Conservation (phyloP, 1,139 yeast species). For the Magnusiomyces starmeri region DNA sequence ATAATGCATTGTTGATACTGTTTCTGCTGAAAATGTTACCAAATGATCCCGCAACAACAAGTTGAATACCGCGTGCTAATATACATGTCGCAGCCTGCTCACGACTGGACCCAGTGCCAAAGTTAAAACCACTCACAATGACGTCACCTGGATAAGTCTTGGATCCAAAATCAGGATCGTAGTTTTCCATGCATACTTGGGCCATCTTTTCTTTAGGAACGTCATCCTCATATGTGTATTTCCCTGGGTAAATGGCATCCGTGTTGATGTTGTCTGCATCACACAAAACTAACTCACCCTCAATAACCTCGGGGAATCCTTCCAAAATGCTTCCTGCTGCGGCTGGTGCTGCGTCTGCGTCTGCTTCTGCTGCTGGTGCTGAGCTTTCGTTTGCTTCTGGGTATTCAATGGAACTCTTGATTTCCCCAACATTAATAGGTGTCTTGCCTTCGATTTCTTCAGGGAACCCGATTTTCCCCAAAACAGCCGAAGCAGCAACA, state of each 20-base stretch:
- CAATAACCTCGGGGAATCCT: conserved; percentile 83
- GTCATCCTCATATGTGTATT: conserved; percentile 96
- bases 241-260: conserved; percentile 98
- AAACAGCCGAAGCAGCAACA: conserved; percentile 93
- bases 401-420: conserved; percentile 43
- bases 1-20: conserved; percentile 88
- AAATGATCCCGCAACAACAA: conserved; percentile 94
- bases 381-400: conserved; percentile 21
- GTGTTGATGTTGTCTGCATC: conserved; percentile 97
- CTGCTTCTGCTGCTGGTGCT: conserved; percentile 28
- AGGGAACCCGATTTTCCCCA: conserved; percentile 91
- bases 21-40: conserved; percentile 95
- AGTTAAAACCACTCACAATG: conserved; percentile 84
- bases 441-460: conserved; percentile 64
- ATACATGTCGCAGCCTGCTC: conserved; percentile 99
- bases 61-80: conserved; percentile 83
- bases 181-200: conserved; percentile 97
- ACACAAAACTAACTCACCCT: conserved; percentile 89
- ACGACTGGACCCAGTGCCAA: conserved; percentile 98
- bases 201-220: conserved; percentile 94
- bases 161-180: conserved; percentile 75
- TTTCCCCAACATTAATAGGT: conserved; percentile 42
- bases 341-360: conserved; percentile 34
- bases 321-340: conserved; percentile 62
- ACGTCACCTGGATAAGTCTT: conserved; percentile 87